Conservation (phyloP, 805 yeast species). For the Suhomyces sp. region DNA sequence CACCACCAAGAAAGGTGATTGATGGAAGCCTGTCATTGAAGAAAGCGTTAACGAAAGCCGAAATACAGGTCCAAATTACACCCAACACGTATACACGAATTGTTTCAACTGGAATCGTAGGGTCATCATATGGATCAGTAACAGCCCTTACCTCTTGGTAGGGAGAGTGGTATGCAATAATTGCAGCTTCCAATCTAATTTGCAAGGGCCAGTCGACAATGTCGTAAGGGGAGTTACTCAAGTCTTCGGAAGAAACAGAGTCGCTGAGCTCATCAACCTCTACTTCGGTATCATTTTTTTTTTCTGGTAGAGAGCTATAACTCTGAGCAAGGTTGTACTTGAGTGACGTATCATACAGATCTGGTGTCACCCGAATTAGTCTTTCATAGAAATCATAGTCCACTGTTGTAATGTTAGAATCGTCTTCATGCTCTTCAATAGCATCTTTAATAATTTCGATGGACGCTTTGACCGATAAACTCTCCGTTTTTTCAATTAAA, state of each 20-base stretch:
- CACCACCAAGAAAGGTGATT: constrained; percentile 11
- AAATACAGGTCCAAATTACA: constrained; percentile 15
- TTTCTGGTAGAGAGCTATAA: not conserved
- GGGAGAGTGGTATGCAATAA: constrained; percentile 26
- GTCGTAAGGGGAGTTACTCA: not conserved
- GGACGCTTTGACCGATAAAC: constrained; percentile 19
- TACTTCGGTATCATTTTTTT: not conserved
- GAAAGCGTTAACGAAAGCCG: constrained; percentile 16
- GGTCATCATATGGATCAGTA: constrained; percentile 22
- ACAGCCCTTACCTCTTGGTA: constrained; percentile 33
- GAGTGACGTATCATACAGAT: not conserved
- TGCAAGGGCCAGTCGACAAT: constrained; percentile 17
- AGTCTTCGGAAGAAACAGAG: not conserved
- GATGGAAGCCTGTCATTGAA: constrained; percentile 16
- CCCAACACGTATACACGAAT: constrained; percentile 25
- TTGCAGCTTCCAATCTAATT: constrained; percentile 17
- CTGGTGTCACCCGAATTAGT: constrained; percentile 7
- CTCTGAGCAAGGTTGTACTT: not conserved
- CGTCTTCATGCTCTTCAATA: constrained; percentile 27
- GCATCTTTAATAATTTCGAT: constrained; percentile 27
- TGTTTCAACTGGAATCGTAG: constrained; percentile 36
- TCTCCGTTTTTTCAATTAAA: constrained; percentile 28
- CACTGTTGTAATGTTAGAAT: constrained; percentile 29
- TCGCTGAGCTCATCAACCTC: constrained; percentile 24
- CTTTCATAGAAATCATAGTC: constrained; percentile 26